These are phyloP conservation scores for Myriosclerotinia duriaeana DNA, from an alignment of 2,329 filamentous ascomycete species.

Conservation along the genomic window DNA sequence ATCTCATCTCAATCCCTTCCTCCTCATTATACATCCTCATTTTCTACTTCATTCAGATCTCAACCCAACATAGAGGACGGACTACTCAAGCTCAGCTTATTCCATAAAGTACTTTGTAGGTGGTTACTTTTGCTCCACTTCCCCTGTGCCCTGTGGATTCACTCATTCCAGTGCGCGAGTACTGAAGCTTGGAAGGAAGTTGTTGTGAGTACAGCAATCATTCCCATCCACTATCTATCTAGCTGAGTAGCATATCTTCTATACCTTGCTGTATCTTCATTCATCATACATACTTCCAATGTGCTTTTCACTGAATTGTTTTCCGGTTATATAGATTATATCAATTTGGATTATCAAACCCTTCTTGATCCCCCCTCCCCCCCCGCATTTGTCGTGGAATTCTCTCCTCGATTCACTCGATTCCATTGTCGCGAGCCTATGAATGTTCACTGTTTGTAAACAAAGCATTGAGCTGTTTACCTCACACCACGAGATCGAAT, in stretches of 20 bases:
- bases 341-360: neutral
- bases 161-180: neutral
- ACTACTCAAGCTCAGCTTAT: neutral
- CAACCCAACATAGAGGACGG: neutral
- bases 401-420: conserved; percentile 4
- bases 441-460: conserved; percentile 14
- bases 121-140: conserved; percentile 6
- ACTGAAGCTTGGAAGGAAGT: neutral
- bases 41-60: neutral
- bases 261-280: neutral
- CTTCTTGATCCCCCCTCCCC: neutral
- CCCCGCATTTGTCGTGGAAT: conserved; percentile 17
- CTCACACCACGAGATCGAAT: conserved; percentile 37
- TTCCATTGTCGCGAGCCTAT: conserved; percentile 2
- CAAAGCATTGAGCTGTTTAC: conserved; percentile 20
- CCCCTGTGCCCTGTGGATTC: neutral
- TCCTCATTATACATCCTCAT: neutral
- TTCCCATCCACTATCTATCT: neutral
- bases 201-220: conserved; percentile 2
- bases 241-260: neutral
- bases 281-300: neutral
- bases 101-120: conserved; percentile 7
- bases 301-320: conserved; percentile 13
- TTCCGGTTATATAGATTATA: conserved; percentile 10
- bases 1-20: neutral